phyloP scores from a whole-genome alignment of 2,329 filamentous ascomycete genomes.

The Trichoderma polysporum region DNA sequence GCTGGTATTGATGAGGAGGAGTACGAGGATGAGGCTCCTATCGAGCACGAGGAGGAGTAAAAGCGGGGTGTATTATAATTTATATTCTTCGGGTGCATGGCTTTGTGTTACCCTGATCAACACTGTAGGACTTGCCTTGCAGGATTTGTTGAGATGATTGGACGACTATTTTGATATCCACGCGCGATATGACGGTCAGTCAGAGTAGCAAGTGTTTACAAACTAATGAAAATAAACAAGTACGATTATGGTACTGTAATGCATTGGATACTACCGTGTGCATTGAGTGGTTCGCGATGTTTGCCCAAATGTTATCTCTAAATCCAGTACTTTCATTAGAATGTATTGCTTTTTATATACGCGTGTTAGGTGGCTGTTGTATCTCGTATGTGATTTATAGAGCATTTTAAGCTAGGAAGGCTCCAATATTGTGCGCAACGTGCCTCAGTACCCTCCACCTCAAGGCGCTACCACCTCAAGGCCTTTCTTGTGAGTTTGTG shows the following conservation, averaged over 20 bases:
- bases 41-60: slow-evolving; percentile 21
- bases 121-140: slow-evolving; percentile 26
- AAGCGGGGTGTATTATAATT: slow-evolving; percentile 1
- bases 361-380: not conserved
- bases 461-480: too few relatives aligned
- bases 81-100: slow-evolving; percentile 6
- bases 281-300: not conserved
- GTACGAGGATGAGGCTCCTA: slow-evolving; percentile 79
- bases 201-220: slow-evolving; percentile 34
- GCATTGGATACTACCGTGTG: not conserved
- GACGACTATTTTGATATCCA: slow-evolving; percentile 43
- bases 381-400: too few relatives aligned
- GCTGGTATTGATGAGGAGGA: slow-evolving; percentile 95
- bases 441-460: too few relatives aligned
- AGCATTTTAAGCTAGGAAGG: too few relatives aligned
- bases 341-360: not conserved
- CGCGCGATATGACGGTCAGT: slow-evolving; percentile 28
- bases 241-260: slow-evolving; percentile 32
- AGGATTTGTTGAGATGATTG: slow-evolving; percentile 33
- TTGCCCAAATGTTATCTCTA: not conserved
- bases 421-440: too few relatives aligned
- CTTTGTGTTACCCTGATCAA: slow-evolving; percentile 15
- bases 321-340: not conserved
- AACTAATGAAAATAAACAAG: slow-evolving; percentile 31
- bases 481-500: too few relatives aligned